Evolutionary conservation across 2,329 filamentous ascomycete species (phyloP).

Genomic region (Colletotrichum magnum): DNA sequence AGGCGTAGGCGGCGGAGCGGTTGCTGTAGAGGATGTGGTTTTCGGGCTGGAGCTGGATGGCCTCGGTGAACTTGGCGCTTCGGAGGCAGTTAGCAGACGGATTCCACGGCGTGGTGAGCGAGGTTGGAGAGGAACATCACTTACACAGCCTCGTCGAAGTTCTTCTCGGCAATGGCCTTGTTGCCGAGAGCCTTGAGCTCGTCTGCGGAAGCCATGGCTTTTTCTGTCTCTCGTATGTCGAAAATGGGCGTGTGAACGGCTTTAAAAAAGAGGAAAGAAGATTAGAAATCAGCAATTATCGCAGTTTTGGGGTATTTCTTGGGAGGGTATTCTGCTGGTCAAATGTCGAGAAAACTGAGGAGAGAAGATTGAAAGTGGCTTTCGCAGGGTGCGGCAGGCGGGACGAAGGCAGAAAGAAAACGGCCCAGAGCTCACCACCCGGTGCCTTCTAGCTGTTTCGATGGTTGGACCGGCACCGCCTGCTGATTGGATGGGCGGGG

Average conservation of each 20-base stretch:
- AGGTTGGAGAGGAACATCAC: conserved; percentile 52
- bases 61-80: conserved; percentile 94
- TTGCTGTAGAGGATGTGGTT: conserved; percentile 99
- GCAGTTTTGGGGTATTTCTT: conserved; percentile 23
- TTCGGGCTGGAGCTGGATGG: conserved; percentile 86
- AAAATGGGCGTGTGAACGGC: conserved; percentile 1
- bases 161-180: conserved; percentile 97
- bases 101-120: no score
- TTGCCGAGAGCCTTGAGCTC: conserved; percentile 98
- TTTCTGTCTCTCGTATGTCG: not conserved
- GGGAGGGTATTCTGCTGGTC: conserved; percentile 42
- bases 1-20: conserved; percentile 89
- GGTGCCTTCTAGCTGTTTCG: conserved; percentile 60
- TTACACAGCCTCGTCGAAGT: conserved; percentile 96
- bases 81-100: conserved; percentile 41
- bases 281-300: conserved; percentile 6
- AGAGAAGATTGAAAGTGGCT: conserved; percentile 12
- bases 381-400: conserved; percentile 27
- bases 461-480: conserved; percentile 47
- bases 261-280: conserved; percentile 6
- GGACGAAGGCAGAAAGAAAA: conserved; percentile 40
- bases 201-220: conserved; percentile 72
- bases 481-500: conserved; percentile 49
- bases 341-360: conserved; percentile 16
- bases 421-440: conserved; percentile 45